These are phyloP conservation scores for Pichia sp. DNA, from an alignment of 1,139 yeast species.

Conservation along the genomic window DNA sequence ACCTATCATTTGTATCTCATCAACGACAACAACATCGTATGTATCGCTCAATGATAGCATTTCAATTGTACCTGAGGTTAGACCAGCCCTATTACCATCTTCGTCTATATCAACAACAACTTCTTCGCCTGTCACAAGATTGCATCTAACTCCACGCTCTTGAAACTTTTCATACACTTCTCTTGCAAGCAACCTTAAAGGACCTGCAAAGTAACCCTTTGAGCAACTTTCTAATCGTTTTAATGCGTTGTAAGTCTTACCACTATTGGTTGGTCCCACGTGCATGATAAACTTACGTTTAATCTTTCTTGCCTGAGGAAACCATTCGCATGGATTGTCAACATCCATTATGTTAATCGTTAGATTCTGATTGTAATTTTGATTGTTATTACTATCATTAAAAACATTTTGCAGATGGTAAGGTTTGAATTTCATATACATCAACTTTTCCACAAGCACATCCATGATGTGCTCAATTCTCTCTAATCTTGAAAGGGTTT, in stretches of 20 bases:
- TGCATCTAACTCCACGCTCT: slow-evolving; percentile 63
- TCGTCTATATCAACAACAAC: slow-evolving; percentile 66
- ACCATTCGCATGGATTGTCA: slow-evolving; percentile 80
- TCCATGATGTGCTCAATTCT: slow-evolving; percentile 15
- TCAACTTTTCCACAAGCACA: slow-evolving; percentile 25
- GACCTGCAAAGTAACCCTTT: slow-evolving; percentile 95
- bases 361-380: slow-evolving; percentile 32
- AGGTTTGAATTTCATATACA: slow-evolving; percentile 32
- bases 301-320: slow-evolving; percentile 78
- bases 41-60: slow-evolving; percentile 70
- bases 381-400: slow-evolving; percentile 28
- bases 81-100: slow-evolving; percentile 64
- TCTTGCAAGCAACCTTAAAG: slow-evolving; percentile 81
- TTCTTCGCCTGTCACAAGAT: slow-evolving; percentile 91
- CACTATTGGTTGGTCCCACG: slow-evolving; percentile 96
- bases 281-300: slow-evolving; percentile 80
- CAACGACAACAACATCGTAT: slow-evolving; percentile 86
- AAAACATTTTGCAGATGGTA: slow-evolving; percentile 26
- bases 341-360: slow-evolving; percentile 44
- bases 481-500: neutral
- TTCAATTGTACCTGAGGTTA: slow-evolving; percentile 89
- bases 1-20: slow-evolving; percentile 93
- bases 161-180: slow-evolving; percentile 85
- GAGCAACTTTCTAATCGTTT: slow-evolving; percentile 61
- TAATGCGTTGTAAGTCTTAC: slow-evolving; percentile 87